Percentiles rank a stretch among this genome's conserved stretches.
Evolutionary conservation across 2,329 filamentous ascomycete species (phyloP).

Genomic region (Bipolaris victoriae): DNA sequence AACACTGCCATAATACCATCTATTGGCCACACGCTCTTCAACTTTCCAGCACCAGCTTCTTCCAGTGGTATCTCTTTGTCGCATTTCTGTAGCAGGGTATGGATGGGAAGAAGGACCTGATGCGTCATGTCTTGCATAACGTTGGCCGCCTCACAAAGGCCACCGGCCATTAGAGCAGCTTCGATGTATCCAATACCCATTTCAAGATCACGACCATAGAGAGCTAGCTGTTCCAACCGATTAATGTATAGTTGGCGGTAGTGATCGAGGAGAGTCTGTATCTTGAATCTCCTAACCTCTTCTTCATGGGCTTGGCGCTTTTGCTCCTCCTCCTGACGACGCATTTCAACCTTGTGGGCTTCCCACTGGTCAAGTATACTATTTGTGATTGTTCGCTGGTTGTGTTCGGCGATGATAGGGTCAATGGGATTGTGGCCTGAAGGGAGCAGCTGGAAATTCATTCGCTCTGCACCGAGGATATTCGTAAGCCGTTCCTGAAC

Average conservation of each 20-base stretch:
- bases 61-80: constrained; percentile 11
- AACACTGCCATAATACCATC: constrained; percentile 2
- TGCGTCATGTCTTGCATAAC: neutral
- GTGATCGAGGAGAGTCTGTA: neutral
- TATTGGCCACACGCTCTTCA: constrained; percentile 10
- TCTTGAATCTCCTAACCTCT: neutral
- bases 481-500: constrained; percentile 3
- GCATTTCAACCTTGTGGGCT: neutral
- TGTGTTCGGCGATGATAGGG: constrained; percentile 7
- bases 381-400: neutral
- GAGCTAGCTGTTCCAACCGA: constrained; percentile 7
- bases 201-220: constrained; percentile 1
- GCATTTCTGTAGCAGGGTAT: constrained; percentile 4
- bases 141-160: neutral
- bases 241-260: constrained; percentile 3
- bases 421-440: constrained; percentile 15
- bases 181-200: constrained; percentile 1
- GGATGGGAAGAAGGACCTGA: constrained; percentile 6
- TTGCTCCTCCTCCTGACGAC: constrained; percentile 1
- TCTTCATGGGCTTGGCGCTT: neutral
- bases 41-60: constrained; percentile 4
- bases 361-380: neutral
- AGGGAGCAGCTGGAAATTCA: constrained; percentile 4
- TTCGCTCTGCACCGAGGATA: constrained; percentile 10
- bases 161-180: neutral